These are phyloP conservation scores for Sphagnum contortum DNA, from an alignment of 225 moss, liverwort and hornwort genomes.

Conservation along the genomic window DNA sequence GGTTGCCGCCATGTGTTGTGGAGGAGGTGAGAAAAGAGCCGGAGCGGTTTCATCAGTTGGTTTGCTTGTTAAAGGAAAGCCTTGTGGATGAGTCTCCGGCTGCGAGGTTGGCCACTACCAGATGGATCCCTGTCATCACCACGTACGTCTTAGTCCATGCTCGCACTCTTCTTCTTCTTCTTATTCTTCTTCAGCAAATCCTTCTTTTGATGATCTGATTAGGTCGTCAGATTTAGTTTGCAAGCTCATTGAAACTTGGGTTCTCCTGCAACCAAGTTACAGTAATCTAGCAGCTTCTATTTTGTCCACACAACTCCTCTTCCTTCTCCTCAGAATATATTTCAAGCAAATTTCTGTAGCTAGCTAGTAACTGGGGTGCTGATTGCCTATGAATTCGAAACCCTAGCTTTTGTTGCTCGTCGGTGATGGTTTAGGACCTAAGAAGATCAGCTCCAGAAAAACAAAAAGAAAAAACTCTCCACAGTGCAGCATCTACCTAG, in stretches of 20 bases:
- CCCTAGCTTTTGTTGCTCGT: too few relatives aligned
- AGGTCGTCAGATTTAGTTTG: too few relatives aligned
- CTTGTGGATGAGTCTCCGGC: slow-evolving; percentile 28
- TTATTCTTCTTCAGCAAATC: not conserved
- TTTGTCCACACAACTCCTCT: not conserved
- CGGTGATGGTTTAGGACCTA: too few relatives aligned
- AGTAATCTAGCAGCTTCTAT: not conserved
- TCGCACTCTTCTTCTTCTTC: slow-evolving; percentile 4
- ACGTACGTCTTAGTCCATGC: slow-evolving; percentile 22
- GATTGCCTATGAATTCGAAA: too few relatives aligned
- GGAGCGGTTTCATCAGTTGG: slow-evolving; percentile 49
- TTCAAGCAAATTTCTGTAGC: not conserved
- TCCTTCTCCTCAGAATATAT: not conserved
- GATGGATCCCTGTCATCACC: slow-evolving; percentile 48
- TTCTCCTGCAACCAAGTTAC: not conserved
- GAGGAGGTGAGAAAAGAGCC: slow-evolving; percentile 46
- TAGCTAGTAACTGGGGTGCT: too few relatives aligned
- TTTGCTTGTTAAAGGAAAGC: slow-evolving; percentile 26
- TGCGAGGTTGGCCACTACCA: slow-evolving; percentile 30
- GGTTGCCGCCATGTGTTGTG: slow-evolving; percentile 47
- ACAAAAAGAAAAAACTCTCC: too few relatives aligned
- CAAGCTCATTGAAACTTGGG: not conserved
- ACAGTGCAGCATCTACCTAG: too few relatives aligned
- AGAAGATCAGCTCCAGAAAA: too few relatives aligned
- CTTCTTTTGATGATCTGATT: not conserved